Conservation (phyloP, 2,329 filamentous ascomycete species). For the Aspergillus sp. region DNA sequence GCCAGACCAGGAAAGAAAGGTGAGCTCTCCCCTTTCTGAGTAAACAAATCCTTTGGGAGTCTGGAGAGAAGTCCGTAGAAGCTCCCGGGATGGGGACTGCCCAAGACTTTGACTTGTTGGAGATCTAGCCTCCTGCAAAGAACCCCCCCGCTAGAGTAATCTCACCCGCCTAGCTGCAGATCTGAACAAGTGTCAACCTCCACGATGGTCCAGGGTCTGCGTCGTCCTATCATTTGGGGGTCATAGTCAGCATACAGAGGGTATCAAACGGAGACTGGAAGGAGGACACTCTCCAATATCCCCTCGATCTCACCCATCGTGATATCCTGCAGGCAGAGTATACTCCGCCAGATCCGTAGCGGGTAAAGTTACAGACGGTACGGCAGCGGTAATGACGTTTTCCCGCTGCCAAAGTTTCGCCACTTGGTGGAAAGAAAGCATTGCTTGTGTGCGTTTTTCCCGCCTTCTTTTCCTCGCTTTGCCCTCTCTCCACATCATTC, state of each 20-base stretch:
- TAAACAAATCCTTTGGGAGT: not conserved
- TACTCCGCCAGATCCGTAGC: no score
- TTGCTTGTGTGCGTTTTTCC: not conserved
- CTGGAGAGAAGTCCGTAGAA: no score
- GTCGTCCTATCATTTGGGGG: constrained; percentile 4
- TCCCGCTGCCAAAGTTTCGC: not conserved
- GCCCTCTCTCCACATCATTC: not conserved
- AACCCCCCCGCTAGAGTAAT: constrained; percentile 7
- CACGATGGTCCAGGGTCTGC: constrained; percentile 4
- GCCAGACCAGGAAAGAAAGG: not conserved
- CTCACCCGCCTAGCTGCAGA: constrained; percentile 16
- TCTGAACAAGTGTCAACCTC: constrained; percentile 12
- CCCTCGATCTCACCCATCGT: no score
- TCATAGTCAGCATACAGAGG: constrained; percentile 1
- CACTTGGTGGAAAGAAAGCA: no score
- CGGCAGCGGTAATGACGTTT: constrained; percentile 14
- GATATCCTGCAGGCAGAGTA: no score
- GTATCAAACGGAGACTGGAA: no score
- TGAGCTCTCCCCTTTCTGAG: not conserved
- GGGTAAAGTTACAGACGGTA: constrained; percentile 16
- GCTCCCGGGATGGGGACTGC: no score
- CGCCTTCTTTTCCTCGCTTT: not conserved
- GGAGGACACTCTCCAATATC: no score
- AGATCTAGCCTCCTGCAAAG: not conserved
- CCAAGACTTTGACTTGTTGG: no score